Conservation (phyloP, 2,329 filamentous ascomycete species). For the Calonectria honghensis region DNA sequence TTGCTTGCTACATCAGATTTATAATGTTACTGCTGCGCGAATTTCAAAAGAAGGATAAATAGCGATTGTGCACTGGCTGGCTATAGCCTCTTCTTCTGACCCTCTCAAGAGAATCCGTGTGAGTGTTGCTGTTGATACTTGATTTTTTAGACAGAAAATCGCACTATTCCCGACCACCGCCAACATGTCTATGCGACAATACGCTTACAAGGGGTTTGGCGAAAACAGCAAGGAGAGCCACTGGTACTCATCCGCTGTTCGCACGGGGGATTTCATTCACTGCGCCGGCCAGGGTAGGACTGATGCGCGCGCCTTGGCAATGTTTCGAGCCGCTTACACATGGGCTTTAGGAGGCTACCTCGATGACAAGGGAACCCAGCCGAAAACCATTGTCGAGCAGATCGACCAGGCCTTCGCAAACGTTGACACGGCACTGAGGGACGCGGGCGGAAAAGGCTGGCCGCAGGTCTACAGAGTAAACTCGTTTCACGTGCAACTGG, state of each 20-base stretch:
- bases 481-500: conserved; percentile 7
- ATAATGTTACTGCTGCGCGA: neutral
- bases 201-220: neutral
- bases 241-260: neutral
- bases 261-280: neutral
- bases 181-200: neutral
- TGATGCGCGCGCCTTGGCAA: neutral
- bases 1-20: neutral
- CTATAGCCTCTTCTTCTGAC: neutral
- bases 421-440: neutral
- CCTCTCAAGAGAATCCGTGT: neutral
- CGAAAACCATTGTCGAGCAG: conserved; percentile 13
- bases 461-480: conserved; percentile 26
- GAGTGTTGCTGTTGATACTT: neutral
- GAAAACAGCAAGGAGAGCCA: neutral
- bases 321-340: neutral
- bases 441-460: conserved; percentile 25
- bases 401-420: conserved; percentile 16
- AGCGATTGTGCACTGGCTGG: neutral
- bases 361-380: neutral
- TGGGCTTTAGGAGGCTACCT: neutral
- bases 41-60: neutral
- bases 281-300: neutral
- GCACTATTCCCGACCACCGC: neutral
- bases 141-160: neutral